phyloP scores from a whole-genome alignment of 2,329 filamentous ascomycete species.

The Pseudogymnoascus sp. region DNA sequence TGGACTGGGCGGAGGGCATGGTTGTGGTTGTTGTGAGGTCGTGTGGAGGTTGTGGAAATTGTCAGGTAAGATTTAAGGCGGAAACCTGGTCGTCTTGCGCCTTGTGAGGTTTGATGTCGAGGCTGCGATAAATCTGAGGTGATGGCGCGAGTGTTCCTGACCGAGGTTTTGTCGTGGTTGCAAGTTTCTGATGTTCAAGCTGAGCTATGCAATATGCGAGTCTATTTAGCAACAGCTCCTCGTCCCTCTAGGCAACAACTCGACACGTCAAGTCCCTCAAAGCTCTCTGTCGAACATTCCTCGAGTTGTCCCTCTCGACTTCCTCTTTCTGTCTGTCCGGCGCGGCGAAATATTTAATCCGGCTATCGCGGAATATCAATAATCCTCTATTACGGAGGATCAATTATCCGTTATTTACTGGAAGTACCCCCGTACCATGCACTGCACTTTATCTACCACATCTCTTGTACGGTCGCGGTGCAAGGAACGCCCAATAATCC shows the following conservation, averaged over 20 bases:
- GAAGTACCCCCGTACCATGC: no score
- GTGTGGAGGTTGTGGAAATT: not conserved
- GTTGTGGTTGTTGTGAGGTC: not conserved
- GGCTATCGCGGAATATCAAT: not conserved
- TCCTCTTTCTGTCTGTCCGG: not conserved
- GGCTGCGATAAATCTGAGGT: not conserved
- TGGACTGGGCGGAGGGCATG: not conserved
- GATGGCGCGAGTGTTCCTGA: not conserved
- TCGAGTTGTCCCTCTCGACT: not conserved
- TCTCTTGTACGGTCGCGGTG: no score
- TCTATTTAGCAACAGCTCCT: not conserved
- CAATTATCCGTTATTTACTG: no score
- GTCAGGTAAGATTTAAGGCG: no score
- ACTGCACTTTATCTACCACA: no score
- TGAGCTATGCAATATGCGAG: not conserved
- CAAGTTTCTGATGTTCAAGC: not conserved
- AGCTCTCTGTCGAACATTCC: not conserved
- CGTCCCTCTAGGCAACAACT: not conserved
- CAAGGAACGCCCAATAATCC: no score
- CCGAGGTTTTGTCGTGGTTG: not conserved
- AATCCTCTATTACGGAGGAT: no score
- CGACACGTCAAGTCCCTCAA: not conserved
- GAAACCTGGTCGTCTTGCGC: not conserved
- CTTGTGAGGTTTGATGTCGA: not conserved
- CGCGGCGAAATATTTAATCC: not conserved